Evolutionary conservation across 148 eudicot species (phyloP).

Genomic region (Amaranthus hypochondriacus): DNA sequence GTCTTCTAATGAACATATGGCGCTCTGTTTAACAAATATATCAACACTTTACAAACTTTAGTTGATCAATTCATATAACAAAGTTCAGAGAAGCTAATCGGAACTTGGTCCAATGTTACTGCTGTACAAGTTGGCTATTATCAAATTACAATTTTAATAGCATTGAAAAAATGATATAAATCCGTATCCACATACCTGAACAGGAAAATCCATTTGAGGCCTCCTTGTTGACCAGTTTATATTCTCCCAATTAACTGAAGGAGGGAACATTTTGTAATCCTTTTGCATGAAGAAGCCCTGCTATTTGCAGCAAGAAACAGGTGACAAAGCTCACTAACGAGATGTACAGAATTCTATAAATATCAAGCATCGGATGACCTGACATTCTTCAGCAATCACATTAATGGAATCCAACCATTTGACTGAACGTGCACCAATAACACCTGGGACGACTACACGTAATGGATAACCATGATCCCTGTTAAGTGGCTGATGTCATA

Average conservation of each 20-base stretch:
- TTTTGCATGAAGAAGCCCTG: conserved; percentile 97
- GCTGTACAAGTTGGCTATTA: not conserved
- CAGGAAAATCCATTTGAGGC: conserved; percentile 95
- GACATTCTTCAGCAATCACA: conserved; percentile 79
- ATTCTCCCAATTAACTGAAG: conserved; percentile 91
- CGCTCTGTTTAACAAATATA: conserved; percentile 47
- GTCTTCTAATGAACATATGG: conserved; percentile 86
- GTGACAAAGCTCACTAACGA: not conserved
- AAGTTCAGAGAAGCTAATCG: not conserved
- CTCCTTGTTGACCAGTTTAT: conserved; percentile 83
- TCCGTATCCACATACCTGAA: conserved; percentile 53
- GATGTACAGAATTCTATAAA: not conserved
- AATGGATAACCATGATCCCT: conserved; percentile 98
- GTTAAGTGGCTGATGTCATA: conserved; percentile 54
- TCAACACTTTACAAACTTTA: not conserved
- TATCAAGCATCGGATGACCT: conserved; percentile 42
- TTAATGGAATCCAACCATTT: conserved; percentile 89
- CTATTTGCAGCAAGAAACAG: conserved; percentile 18
- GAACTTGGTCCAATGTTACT: not conserved
- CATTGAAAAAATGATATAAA: not conserved
- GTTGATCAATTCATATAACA: not conserved
- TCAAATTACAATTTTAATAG: not conserved
- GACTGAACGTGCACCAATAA: conserved; percentile 98
- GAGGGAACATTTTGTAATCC: conserved; percentile 96
- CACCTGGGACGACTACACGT: conserved; percentile 91